These are phyloP conservation scores for Fraxinus floribunda DNA, from an alignment of 305 asterid species.

Conservation along the genomic window DNA sequence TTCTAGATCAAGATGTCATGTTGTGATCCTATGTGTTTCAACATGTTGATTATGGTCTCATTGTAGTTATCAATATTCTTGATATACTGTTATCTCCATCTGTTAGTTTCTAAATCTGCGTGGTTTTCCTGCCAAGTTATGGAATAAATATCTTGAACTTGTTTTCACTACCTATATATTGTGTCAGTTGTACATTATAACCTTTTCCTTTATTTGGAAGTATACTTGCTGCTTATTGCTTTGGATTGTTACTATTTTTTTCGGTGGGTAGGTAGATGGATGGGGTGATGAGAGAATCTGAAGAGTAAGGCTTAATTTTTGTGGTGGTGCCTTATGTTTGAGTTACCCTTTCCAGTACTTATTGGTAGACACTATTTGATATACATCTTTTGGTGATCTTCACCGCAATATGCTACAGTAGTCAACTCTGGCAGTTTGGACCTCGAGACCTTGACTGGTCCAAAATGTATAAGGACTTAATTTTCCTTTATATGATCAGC, in stretches of 20 bases:
- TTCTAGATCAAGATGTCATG: not conserved
- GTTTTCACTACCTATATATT: not conserved
- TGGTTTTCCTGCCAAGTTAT: not conserved
- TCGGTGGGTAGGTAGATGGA: not conserved
- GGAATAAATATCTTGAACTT: not conserved
- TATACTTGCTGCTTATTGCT: not conserved
- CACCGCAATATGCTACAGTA: not conserved
- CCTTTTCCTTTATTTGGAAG: not conserved
- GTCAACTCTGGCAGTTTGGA: not conserved
- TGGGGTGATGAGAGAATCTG: not conserved
- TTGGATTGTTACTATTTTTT: not conserved
- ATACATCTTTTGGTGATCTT: not conserved
- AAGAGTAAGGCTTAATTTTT: not conserved
- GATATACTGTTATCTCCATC: not conserved
- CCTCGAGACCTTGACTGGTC: not conserved
- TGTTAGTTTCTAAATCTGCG: not conserved
- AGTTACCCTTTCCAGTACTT: not conserved
- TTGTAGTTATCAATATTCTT: not conserved
- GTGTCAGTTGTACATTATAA: not conserved
- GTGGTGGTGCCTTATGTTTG: not conserved
- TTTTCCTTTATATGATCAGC: not conserved
- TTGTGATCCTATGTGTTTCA: not conserved
- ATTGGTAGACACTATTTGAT: not conserved
- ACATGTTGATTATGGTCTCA: not conserved
- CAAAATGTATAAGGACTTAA: constrained; percentile 1